These are phyloP conservation scores for Musa acuminata DNA, from an alignment of 176 grass and related monocot genomes.

Conservation along the genomic window DNA sequence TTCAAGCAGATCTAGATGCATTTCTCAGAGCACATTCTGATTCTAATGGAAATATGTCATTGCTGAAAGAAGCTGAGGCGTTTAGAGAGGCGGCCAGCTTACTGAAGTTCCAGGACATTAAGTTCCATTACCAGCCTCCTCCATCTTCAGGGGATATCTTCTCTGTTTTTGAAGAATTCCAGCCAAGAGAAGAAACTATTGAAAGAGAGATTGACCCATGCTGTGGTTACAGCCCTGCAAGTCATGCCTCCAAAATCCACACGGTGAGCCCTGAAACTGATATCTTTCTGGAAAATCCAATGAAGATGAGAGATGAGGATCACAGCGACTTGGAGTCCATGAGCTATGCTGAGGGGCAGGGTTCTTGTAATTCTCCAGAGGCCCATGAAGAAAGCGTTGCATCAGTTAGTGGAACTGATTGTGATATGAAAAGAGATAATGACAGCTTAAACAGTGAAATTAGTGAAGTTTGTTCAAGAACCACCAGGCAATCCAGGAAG, in stretches of 20 bases:
- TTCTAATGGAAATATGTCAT: not conserved
- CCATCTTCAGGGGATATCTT: slow-evolving; percentile 2
- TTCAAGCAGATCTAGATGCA: not conserved
- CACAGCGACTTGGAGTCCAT: not conserved
- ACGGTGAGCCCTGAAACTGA: not conserved
- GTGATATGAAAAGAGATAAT: not conserved
- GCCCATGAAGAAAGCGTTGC: not conserved
- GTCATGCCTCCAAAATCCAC: not conserved
- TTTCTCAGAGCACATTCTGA: not conserved
- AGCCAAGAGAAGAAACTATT: not conserved
- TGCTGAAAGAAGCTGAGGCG: not conserved
- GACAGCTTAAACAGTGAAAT: not conserved
- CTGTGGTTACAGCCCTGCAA: not conserved
- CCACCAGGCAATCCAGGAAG: slow-evolving; percentile 5
- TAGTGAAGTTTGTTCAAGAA: not conserved
- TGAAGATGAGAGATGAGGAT: not conserved
- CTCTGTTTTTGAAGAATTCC: not conserved
- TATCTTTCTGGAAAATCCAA: slow-evolving; percentile 3
- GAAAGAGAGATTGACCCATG: not conserved
- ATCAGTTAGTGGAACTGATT: not conserved
- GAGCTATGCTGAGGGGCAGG: slow-evolving; percentile 5
- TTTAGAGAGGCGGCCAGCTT: not conserved
- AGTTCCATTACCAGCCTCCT: not conserved
- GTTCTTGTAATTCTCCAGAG: not conserved
- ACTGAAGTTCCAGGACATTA: not conserved